These are phyloP conservation scores for Fragilariopsis cylindrus DNA, from an alignment of 108 stramenopile species.

Conservation along the genomic window DNA sequence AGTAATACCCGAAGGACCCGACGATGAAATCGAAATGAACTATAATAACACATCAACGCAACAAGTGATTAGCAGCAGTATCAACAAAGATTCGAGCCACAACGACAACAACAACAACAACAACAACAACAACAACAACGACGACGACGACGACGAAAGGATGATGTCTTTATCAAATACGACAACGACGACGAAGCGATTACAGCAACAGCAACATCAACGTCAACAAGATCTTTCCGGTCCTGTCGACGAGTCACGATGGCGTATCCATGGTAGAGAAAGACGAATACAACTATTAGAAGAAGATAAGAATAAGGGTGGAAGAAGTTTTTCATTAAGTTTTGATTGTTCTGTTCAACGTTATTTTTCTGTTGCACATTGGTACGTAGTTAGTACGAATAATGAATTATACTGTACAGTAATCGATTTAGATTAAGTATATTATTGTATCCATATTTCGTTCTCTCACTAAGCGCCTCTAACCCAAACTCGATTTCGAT, in stretches of 20 bases:
- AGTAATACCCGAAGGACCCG: too few relatives aligned
- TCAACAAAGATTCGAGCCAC: too few relatives aligned
- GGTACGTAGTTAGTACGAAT: constrained; percentile 33
- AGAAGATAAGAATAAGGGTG: constrained; percentile 44
- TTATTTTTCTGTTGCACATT: constrained; percentile 49
- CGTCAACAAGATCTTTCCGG: not conserved
- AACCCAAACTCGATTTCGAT: too few relatives aligned
- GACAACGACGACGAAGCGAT: not conserved
- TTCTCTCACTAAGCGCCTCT: too few relatives aligned
- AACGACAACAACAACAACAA: not conserved
- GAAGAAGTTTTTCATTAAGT: constrained; percentile 45
- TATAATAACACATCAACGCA: too few relatives aligned
- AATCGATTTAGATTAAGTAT: not conserved
- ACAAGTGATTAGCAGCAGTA: too few relatives aligned
- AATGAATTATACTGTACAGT: not conserved
- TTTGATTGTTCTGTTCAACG: constrained; percentile 32
- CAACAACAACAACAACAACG: not conserved
- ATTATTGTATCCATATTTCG: not conserved
- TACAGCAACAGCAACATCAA: not conserved
- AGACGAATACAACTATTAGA: constrained; percentile 38
- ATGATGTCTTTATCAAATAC: too few relatives aligned
- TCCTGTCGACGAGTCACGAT: constrained; percentile 22
- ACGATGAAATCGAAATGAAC: too few relatives aligned
- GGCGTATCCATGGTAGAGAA: constrained; percentile 47
- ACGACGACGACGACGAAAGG: not conserved